Conservation (phyloP, 2,329 filamentous ascomycete species). For the Xenoacremonium recifei region DNA sequence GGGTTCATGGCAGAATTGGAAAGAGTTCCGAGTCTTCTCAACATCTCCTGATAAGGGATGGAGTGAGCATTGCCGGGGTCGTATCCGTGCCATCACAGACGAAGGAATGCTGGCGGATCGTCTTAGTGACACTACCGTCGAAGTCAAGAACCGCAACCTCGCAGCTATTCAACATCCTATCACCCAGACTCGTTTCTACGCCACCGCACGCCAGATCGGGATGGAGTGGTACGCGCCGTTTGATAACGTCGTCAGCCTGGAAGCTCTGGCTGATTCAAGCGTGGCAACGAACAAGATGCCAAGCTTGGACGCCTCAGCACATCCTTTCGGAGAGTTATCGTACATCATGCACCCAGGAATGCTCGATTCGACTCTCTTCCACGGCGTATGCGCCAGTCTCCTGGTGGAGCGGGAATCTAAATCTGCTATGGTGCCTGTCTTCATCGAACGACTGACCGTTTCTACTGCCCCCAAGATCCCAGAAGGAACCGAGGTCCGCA, state of each 20-base stretch:
- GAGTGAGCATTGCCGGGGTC: slow-evolving; percentile 1
- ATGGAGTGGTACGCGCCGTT: neutral
- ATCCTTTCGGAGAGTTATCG: neutral
- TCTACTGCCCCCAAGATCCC: neutral
- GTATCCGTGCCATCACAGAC: neutral
- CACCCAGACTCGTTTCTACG: neutral
- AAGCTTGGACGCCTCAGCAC: neutral
- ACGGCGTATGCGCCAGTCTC: neutral
- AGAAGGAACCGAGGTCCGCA: neutral
- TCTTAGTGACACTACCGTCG: neutral
- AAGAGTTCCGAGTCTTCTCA: slow-evolving; percentile 1
- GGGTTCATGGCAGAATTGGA: neutral
- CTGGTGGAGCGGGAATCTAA: neutral
- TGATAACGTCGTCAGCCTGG: neutral
- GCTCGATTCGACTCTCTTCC: slow-evolving; percentile 2
- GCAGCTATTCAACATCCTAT: neutral
- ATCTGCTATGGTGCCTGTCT: neutral
- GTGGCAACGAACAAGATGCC: neutral
- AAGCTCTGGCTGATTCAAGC: neutral
- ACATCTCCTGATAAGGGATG: neutral
- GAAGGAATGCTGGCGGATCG: neutral
- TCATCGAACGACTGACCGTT: neutral
- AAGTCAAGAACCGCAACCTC: neutral
- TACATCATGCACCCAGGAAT: slow-evolving; percentile 4
- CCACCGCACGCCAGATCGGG: neutral